A percentile compares a stretch with the other conserved stretches of the same genome.
Evolutionary conservation across 2,329 filamentous ascomycete genomes (phyloP).

Genomic region (Coleophoma cylindrospora): DNA sequence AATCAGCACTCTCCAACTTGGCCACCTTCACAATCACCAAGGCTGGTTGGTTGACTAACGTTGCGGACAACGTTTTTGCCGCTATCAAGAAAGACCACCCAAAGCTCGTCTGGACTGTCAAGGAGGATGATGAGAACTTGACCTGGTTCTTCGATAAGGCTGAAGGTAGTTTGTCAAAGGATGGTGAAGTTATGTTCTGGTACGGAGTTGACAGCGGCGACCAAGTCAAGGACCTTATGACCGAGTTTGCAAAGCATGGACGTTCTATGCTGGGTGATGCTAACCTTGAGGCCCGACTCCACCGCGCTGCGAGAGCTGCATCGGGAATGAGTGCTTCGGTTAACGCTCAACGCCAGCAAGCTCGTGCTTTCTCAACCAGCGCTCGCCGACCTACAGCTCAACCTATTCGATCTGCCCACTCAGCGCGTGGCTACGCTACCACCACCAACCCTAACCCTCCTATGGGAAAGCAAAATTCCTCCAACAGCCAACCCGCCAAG

Average conservation of each 20-base stretch:
- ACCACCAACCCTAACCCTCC: slow-evolving; percentile 86
- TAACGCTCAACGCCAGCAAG: slow-evolving; percentile 50
- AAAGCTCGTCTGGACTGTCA: slow-evolving; percentile 93
- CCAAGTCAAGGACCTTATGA: slow-evolving; percentile 77
- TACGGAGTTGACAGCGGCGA: slow-evolving; percentile 73
- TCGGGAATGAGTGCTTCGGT: slow-evolving; percentile 48
- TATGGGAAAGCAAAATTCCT: slow-evolving; percentile 80
- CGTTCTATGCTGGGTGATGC: slow-evolving; percentile 84
- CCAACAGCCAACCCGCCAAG: slow-evolving; percentile 72
- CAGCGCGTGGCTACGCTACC: slow-evolving; percentile 48
- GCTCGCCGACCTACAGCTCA: slow-evolving; percentile 33
- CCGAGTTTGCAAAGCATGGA: slow-evolving; percentile 78
- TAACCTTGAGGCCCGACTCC: slow-evolving; percentile 81
- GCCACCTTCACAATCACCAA: slow-evolving; percentile 92
- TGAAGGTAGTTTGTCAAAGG: slow-evolving; percentile 80
- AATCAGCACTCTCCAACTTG: slow-evolving; percentile 70
- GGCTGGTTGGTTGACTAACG: slow-evolving; percentile 88
- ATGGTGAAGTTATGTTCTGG: slow-evolving; percentile 93
- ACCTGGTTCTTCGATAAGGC: slow-evolving; percentile 99
- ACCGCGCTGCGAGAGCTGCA: slow-evolving; percentile 69
- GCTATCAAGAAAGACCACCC: slow-evolving; percentile 92
- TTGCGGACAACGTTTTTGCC: slow-evolving; percentile 91
- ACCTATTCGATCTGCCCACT: slow-evolving; percentile 11
- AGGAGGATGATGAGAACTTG: slow-evolving; percentile 91
- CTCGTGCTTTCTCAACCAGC: slow-evolving; percentile 62